A percentile compares a stretch with the other conserved stretches of the same genome.
phyloP scores from a whole-genome alignment of 257 asterid genomes.

The Scutellaria barbata region DNA sequence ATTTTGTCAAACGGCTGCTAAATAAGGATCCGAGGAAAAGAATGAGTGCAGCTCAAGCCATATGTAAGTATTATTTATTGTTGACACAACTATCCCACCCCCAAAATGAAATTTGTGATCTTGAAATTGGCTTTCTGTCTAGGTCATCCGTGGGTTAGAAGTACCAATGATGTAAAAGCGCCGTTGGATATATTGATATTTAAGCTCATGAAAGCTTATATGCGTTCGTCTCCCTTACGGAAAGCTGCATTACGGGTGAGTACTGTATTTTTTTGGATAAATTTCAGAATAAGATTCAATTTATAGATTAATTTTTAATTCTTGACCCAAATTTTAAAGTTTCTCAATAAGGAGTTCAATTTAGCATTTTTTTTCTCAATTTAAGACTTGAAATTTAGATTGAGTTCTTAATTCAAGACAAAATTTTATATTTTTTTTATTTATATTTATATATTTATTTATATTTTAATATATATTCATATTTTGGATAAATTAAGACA shows the following conservation, averaged over 20 bases:
- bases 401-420: too few relatives aligned
- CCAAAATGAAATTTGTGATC: too few relatives aligned
- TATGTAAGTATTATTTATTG: constrained; percentile 56
- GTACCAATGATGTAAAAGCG: constrained; percentile 55
- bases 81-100: neutral
- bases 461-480: too few relatives aligned
- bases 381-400: too few relatives aligned
- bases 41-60: constrained; percentile 96
- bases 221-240: constrained; percentile 94
- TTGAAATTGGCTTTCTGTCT: constrained; percentile 37
- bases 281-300: too few relatives aligned
- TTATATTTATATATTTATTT: too few relatives aligned
- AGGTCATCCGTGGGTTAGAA: constrained; percentile 96
- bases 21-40: constrained; percentile 91
- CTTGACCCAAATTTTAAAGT: too few relatives aligned
- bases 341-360: too few relatives aligned
- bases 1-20: constrained; percentile 76
- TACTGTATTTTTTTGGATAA: constrained; percentile 18
- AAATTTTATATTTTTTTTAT: too few relatives aligned
- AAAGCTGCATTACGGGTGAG: constrained; percentile 91
- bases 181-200: constrained; percentile 80
- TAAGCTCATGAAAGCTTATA: constrained; percentile 84
- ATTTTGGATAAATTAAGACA: too few relatives aligned
- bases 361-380: too few relatives aligned
- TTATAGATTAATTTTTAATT: too few relatives aligned